Evolutionary conservation across 768 basidiomycete genomes (phyloP).

Genomic region (Cystobasidium tubakii): DNA sequence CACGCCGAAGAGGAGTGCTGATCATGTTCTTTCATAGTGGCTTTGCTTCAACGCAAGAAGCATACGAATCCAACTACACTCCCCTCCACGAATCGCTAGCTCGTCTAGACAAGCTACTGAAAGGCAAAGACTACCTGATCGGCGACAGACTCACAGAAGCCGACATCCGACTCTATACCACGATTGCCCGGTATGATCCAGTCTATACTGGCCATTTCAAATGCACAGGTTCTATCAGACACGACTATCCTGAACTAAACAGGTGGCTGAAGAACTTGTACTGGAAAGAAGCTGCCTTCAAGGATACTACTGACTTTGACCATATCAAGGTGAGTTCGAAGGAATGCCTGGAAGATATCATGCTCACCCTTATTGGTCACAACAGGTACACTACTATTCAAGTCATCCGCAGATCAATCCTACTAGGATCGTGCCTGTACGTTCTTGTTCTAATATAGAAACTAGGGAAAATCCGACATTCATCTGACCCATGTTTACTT

Average conservation of each 20-base stretch:
- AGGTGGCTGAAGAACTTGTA: slow-evolving; percentile 77
- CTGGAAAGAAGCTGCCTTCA: slow-evolving; percentile 84
- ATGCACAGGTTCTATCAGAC: slow-evolving; percentile 63
- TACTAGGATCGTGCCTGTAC: slow-evolving; percentile 61
- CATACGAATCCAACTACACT: slow-evolving; percentile 70
- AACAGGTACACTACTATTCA: slow-evolving; percentile 40
- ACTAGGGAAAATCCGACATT: no score
- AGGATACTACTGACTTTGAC: slow-evolving; percentile 75
- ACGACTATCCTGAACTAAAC: slow-evolving; percentile 79
- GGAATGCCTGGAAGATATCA: background rate
- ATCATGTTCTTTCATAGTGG: slow-evolving; percentile 56
- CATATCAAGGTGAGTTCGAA: slow-evolving; percentile 68
- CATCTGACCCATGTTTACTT: no score
- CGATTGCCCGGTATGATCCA: slow-evolving; percentile 81
- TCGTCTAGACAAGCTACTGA: slow-evolving; percentile 67
- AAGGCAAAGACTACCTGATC: slow-evolving; percentile 72
- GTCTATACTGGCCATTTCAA: slow-evolving; percentile 92
- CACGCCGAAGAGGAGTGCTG: background rate
- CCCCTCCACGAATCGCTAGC: slow-evolving; percentile 74
- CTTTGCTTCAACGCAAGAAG: slow-evolving; percentile 72
- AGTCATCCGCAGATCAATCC: slow-evolving; percentile 58
- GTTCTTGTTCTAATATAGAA: background rate
- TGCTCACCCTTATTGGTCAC: background rate
- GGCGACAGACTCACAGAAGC: slow-evolving; percentile 70
- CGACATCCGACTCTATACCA: slow-evolving; percentile 74